phyloP scores from a whole-genome alignment of 257 asterid species.

The Jacaranda copaia region DNA sequence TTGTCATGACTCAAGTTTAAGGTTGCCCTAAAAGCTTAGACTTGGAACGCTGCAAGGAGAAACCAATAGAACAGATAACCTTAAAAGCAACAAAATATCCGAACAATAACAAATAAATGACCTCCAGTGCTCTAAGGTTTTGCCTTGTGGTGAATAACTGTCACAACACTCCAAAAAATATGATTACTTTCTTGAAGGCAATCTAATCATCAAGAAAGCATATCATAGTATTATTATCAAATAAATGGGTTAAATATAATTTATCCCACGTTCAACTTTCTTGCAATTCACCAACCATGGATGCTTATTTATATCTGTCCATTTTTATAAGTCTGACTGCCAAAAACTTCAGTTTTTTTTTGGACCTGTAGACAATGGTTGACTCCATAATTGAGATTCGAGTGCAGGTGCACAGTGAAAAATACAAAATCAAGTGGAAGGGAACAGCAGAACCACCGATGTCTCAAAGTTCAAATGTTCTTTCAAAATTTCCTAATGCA shows the following conservation, averaged over 20 bases:
- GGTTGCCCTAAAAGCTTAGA: conserved; percentile 5
- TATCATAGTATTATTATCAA: conserved; percentile 16
- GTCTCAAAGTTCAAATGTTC: conserved; percentile 37
- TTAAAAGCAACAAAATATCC: too few species aligned
- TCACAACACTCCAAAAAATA: conserved; percentile 15
- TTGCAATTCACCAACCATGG: too few species aligned
- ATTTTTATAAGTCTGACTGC: background rate
- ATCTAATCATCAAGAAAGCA: conserved; percentile 11
- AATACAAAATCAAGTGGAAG: conserved; percentile 53
- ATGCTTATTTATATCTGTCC: background rate
- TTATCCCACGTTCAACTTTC: conserved; percentile 4
- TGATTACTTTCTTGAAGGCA: background rate
- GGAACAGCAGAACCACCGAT: conserved; percentile 49
- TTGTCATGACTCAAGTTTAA: background rate
- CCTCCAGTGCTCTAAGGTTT: too few species aligned
- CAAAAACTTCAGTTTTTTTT: conserved; percentile 16
- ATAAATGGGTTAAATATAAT: conserved; percentile 11
- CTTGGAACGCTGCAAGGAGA: background rate
- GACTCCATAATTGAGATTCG: conserved; percentile 45
- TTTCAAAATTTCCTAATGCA: too few species aligned
- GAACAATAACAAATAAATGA: too few species aligned
- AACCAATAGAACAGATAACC: background rate
- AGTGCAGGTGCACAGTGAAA: conserved; percentile 33
- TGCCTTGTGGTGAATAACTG: background rate
- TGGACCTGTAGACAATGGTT: conserved; percentile 30